Conservation (phyloP, 1,284 basidiomycete genomes). For the Puccinia sorghi region DNA sequence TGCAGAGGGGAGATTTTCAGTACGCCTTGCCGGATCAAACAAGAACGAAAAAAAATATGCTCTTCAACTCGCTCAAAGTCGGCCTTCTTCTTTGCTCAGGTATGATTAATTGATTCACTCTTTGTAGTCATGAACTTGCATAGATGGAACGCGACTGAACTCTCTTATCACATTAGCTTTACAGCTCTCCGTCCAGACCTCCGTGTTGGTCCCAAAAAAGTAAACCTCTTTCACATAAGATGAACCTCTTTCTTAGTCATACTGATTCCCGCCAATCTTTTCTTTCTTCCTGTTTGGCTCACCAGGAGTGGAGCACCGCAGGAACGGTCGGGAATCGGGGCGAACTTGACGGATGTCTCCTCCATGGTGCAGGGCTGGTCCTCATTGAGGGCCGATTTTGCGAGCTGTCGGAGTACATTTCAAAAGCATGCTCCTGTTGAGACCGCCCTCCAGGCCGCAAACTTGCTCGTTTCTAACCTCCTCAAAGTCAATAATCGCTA, state of each 20-base stretch:
- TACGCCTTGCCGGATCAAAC: too few species aligned
- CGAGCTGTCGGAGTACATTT: background rate
- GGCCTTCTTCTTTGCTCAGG: constrained; percentile 1
- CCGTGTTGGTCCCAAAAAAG: background rate
- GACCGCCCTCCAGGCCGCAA: background rate
- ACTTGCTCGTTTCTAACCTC: background rate
- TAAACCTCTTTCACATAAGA: background rate
- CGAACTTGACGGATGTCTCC: background rate
- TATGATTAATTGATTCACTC: background rate
- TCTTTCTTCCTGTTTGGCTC: too few species aligned
- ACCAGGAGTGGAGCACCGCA: background rate
- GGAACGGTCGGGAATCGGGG: background rate
- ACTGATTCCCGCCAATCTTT: background rate
- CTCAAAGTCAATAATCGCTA: background rate
- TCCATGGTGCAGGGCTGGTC: background rate
- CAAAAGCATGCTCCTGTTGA: background rate
- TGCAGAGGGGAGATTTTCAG: too few species aligned
- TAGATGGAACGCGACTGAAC: background rate
- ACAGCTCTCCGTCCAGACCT: background rate
- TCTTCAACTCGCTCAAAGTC: background rate
- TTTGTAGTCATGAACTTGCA: background rate
- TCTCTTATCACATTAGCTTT: background rate
- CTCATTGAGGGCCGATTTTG: background rate
- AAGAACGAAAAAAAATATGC: background rate
- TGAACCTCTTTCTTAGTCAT: background rate